phyloP scores from a whole-genome alignment of 2,329 filamentous ascomycete species.

The Penicillium fuscoglaucum region DNA sequence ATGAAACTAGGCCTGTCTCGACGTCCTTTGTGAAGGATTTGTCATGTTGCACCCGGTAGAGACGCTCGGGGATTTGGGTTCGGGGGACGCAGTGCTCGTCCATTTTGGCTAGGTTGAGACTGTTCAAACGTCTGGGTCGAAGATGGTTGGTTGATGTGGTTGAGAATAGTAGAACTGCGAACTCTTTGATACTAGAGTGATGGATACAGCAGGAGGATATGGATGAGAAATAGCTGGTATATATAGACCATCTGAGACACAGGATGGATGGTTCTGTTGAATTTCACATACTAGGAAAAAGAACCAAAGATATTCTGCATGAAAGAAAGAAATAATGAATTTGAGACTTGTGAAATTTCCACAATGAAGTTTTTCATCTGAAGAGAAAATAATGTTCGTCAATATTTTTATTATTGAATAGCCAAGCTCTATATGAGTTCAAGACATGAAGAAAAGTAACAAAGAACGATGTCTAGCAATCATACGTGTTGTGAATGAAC shows the following conservation, averaged over 20 bases:
- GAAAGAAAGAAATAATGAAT: not conserved
- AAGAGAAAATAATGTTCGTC: not conserved
- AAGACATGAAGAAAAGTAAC: not conserved
- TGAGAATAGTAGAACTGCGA: no score
- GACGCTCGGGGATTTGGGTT: not conserved
- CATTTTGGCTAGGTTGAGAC: not conserved
- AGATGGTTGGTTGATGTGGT: no score
- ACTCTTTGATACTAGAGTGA: no score
- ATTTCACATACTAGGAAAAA: not conserved
- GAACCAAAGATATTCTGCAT: not conserved
- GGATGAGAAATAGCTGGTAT: not conserved
- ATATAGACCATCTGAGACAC: not conserved
- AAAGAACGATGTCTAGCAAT: not conserved
- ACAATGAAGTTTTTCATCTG: not conserved
- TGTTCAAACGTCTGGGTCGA: not conserved
- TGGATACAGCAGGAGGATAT: no score
- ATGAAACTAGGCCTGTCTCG: not conserved
- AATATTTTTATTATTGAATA: not conserved
- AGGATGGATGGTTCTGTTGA: not conserved
- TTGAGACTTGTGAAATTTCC: not conserved
- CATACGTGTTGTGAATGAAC: not conserved
- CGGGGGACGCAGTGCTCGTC: not conserved
- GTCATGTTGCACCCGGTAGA: not conserved
- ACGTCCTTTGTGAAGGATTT: not conserved
- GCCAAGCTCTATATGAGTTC: not conserved